Evolutionary conservation across 805 yeast genomes (phyloP).

Genomic region (Yamadazyma phyllophila): DNA sequence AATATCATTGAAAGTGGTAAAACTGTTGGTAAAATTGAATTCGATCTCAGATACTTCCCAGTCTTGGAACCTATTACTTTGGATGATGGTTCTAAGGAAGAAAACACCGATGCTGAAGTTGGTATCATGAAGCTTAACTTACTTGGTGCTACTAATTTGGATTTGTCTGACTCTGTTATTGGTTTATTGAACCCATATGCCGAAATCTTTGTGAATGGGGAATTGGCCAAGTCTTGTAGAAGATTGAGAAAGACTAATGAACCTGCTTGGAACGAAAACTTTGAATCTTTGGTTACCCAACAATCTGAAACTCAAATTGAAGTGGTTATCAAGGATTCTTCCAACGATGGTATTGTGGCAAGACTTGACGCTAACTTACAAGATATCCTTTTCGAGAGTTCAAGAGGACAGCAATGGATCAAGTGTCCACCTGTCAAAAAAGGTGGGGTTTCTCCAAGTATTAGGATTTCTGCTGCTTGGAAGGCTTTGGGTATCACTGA

Average conservation of each 20-base stretch:
- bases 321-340: constrained; percentile 60
- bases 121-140: constrained; percentile 69
- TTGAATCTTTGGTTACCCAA: constrained; percentile 61
- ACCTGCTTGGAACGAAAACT: constrained; percentile 66
- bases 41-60: constrained; percentile 54
- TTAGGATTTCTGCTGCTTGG: constrained; percentile 62
- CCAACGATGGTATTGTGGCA: constrained; percentile 54
- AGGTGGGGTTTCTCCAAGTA: constrained; percentile 39
- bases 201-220: constrained; percentile 57
- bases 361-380: constrained; percentile 51
- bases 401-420: constrained; percentile 50
- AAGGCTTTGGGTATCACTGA: constrained; percentile 60
- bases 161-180: constrained; percentile 47
- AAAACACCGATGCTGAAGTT: constrained; percentile 58
- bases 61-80: constrained; percentile 42
- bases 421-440: constrained; percentile 43
- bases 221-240: constrained; percentile 56
- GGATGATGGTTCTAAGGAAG: constrained; percentile 50
- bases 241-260: constrained; percentile 64
- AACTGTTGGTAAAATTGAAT: constrained; percentile 56
- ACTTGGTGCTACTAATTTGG: constrained; percentile 60
- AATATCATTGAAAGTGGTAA: constrained; percentile 50
- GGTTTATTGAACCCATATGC: constrained; percentile 66
- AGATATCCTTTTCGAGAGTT: constrained; percentile 50
- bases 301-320: constrained; percentile 55